Percentiles rank a stretch among this genome's conserved stretches.
These are phyloP conservation scores for Fusarium sp. DNA, from an alignment of 2,329 filamentous ascomycete genomes.

Conservation along the genomic window DNA sequence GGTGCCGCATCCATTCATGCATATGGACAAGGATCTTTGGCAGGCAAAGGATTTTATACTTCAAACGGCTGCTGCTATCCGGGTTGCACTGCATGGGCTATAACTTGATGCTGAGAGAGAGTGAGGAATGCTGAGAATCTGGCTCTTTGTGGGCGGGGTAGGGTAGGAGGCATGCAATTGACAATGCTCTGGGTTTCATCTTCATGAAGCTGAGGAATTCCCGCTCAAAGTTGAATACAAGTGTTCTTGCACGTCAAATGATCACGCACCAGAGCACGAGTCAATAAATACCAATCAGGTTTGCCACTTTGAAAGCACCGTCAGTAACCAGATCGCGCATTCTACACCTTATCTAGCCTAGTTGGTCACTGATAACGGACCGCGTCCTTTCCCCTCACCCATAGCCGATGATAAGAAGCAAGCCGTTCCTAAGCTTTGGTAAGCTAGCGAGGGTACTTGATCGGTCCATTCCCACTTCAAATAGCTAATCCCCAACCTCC, in stretches of 20 bases:
- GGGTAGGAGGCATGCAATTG: neutral
- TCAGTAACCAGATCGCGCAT: too few species aligned
- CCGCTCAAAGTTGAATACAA: neutral
- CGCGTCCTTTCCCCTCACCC: neutral
- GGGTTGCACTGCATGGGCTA: slow-evolving; percentile 35
- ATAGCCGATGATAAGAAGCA: neutral
- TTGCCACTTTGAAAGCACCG: neutral
- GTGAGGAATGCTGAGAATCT: neutral
- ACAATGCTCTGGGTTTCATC: neutral
- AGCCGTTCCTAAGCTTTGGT: neutral
- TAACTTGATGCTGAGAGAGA: neutral
- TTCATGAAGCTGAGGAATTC: neutral
- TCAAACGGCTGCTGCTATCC: slow-evolving; percentile 47
- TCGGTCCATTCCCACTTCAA: neutral
- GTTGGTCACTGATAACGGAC: neutral
- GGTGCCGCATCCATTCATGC: slow-evolving; percentile 63
- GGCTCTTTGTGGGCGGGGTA: neutral
- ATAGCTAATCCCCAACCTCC: neutral
- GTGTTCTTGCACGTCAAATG: neutral
- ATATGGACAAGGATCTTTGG: slow-evolving; percentile 57
- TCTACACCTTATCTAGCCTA: neutral
- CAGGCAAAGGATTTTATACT: slow-evolving; percentile 52
- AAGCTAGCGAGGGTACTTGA: neutral
- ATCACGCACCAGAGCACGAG: neutral
- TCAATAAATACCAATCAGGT: neutral